Conservation (phyloP, 257 asterid species). For the Lycium barbarum region DNA sequence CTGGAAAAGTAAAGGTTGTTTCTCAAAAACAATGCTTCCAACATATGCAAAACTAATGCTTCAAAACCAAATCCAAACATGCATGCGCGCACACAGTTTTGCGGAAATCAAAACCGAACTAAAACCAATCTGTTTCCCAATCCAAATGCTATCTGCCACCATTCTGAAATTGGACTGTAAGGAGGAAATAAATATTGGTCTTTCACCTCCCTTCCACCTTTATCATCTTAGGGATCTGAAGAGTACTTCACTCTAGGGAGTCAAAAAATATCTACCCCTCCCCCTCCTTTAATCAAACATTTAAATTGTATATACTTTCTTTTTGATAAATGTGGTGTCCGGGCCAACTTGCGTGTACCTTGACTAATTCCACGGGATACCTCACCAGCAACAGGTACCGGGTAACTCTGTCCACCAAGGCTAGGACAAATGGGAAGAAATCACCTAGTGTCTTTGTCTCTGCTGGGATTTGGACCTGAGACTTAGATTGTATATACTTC, state of each 20-base stretch:
- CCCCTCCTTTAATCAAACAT: not conserved
- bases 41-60: conserved; percentile 5
- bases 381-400: no score
- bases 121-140: not conserved
- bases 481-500: not conserved
- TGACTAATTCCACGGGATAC: no score
- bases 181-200: not conserved
- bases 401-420: no score
- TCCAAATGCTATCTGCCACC: not conserved
- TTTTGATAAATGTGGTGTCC: no score
- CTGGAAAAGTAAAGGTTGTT: not conserved
- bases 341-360: no score
- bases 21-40: not conserved
- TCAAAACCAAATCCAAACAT: conserved; percentile 6
- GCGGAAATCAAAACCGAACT: not conserved
- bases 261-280: not conserved
- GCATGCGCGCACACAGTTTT: not conserved
- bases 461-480: no score
- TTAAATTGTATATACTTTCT: no score
- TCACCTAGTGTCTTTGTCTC: no score
- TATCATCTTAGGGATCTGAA: not conserved
- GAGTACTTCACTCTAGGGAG: not conserved
- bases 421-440: no score
- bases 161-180: not conserved
- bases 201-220: conserved; percentile 5